Base-by-base conservation (phyloP, 2,329 filamentous ascomycete species). In the Pseudopyrenochaeta lycopersici region DNA sequence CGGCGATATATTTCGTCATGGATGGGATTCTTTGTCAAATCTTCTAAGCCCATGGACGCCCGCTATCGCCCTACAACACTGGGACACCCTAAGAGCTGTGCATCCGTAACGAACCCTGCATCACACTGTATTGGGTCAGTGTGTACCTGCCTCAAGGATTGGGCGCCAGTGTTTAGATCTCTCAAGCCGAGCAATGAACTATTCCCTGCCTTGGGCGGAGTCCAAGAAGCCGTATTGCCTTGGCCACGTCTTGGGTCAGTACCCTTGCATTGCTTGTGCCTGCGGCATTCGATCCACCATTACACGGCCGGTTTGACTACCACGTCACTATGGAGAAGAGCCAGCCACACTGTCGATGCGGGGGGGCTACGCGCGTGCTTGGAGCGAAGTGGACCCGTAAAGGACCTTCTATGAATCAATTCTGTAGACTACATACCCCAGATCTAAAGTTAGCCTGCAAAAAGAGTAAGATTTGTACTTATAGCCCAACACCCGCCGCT, bases 251-350 rank as follows among this genome's bases (percentile, higher is more conserved):
- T 73, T 73, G 66, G 70, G 21, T 31, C 46, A 67, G 56, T 67
- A 68, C 67, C 70, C 72, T 71, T 73, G 68, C 66, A 59, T 71
- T 72, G 68, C 70, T 74, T 74, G 70, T 73, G 58, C 59, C 61
- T 62, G 47, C 57, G 46, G 60, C 61, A 61, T 65, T 62, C 56
- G 60, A 63, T 64, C 18, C 60, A 64, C 58, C 54, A 68, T 68
- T 67, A 59, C 64, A 71, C 63, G 57, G 50, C 52, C 56, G 60
- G 66, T 68, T 66, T 68, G 63, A 66, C 62, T 70, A 72, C 64
- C 70, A 73, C 71, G 69, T 75, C 69, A 73, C 66, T 57, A 67
- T 64, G 63, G 63, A 41, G 38, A 55, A 56, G 35, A 60, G 53
- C 40, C 56, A 63, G 60, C 66, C 64, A 64, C 62, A 64, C 36